Base-by-base conservation (phyloP, 192 early-diverging fungal genomes). In the Ramicandelaber brevisporus region DNA sequence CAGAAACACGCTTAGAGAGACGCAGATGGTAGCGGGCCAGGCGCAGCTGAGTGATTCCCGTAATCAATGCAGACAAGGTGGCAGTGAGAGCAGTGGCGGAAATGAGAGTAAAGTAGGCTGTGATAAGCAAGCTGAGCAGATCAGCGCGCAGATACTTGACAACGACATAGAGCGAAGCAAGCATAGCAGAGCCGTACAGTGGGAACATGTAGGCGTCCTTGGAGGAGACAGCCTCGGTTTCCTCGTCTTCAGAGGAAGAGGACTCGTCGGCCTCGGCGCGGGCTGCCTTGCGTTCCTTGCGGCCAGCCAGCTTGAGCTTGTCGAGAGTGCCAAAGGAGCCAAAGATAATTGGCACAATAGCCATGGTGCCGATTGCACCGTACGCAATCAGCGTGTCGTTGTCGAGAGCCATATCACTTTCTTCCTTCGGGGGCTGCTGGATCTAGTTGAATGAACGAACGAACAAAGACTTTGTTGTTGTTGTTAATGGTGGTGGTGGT, bases 151-250 rank as follows among this genome's bases (percentile, higher is more conserved):
- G 43, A 37, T 65, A 87, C 43, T 72, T 70, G 59, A 88, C 82
- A 21, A 87, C 50, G 30, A 93, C 23, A 50, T 88, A 96, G 27
- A 96, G 53, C 2, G 61, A 60, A 26, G 90, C 66, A 1, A 96
- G 48, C 3, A 67, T 70, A 5, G 46, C 50, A 6, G 86, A 90
- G 12, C 88, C 89, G 36, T 86, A 69, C 11, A 96, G 36, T 3
- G 89, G 89, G 42, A 92, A 87, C 77, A 71, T 68, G 36, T 83
- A 78, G 14, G 89, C 89, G 41, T 96, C 89, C 34, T 74, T 61
- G 1, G 80, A 40, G 6, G 73, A 65, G 36, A 95, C 72, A 26
- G 69, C 68, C 33, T 95, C 89, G 27, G 59, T 66, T 7, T 75
- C 69, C 13, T 68, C 65, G 31, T 68, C 59, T 21, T 65, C 69